phyloP scores from a whole-genome alignment of 495 filamentous ascomycete genomes.

The Massariosphaeria phaeospora region DNA sequence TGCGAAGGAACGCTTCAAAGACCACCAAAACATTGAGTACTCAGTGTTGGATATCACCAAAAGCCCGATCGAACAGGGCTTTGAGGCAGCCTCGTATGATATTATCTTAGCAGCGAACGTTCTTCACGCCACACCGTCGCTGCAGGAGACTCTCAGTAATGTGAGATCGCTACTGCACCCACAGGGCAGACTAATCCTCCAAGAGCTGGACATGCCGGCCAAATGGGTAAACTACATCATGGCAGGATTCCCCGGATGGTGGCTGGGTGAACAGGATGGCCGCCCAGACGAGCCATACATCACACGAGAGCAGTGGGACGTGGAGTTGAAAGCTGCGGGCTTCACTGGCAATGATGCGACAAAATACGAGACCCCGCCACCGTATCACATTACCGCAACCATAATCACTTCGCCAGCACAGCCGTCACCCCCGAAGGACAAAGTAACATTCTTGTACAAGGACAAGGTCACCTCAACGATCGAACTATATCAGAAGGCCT shows the following conservation, averaged over 20 bases:
- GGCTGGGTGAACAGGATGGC: constrained; percentile 5
- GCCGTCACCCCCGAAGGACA: too few species aligned
- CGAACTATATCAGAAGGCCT: too few species aligned
- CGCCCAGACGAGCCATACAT: constrained; percentile 1
- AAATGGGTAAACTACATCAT: constrained; percentile 5
- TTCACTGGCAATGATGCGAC: background rate
- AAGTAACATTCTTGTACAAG: too few species aligned
- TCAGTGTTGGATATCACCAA: constrained; percentile 5
- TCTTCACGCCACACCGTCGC: constrained; percentile 8
- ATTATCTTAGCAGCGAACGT: constrained; percentile 13
- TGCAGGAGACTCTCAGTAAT: constrained; percentile 12
- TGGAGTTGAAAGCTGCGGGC: background rate
- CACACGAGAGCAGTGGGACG: background rate
- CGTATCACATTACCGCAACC: background rate
- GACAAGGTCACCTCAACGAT: too few species aligned
- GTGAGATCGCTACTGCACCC: constrained; percentile 4
- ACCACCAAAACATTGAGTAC: background rate
- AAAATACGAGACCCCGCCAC: background rate
- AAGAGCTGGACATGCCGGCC: background rate
- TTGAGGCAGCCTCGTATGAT: constrained; percentile 6
- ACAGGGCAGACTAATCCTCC: constrained; percentile 5
- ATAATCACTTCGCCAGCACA: too few species aligned
- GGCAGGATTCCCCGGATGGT: constrained; percentile 7
- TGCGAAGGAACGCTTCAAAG: constrained; percentile 7
- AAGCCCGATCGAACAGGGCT: constrained; percentile 14